These are phyloP conservation scores for Davidsoniella eucalypti DNA, from an alignment of 2,329 filamentous ascomycete genomes.

Conservation along the genomic window DNA sequence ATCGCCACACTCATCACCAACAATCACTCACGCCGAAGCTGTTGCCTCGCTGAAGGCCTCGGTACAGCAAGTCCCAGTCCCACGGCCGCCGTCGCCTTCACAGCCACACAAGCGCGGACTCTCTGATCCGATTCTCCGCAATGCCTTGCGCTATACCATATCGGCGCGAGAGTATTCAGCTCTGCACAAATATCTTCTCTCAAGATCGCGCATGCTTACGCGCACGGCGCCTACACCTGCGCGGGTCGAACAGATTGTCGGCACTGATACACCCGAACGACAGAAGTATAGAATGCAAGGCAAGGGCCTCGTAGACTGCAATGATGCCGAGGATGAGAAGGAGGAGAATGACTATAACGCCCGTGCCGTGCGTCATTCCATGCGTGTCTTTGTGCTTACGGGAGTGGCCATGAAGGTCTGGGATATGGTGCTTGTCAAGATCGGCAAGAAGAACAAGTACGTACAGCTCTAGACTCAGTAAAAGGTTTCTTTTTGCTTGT, in stretches of 20 bases:
- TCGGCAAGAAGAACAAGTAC: constrained; percentile 31
- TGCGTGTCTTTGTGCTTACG: constrained; percentile 26
- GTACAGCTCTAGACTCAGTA: constrained; percentile 16
- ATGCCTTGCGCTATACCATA: constrained; percentile 74
- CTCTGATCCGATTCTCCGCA: constrained; percentile 58
- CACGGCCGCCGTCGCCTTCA: constrained; percentile 1
- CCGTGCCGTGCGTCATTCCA: constrained; percentile 44
- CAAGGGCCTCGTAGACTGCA: constrained; percentile 17
- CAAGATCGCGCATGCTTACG: constrained; percentile 45
- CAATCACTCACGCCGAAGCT: constrained; percentile 2
- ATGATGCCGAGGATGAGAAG: constrained; percentile 19
- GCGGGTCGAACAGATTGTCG: constrained; percentile 28
- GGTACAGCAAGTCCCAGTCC: neutral
- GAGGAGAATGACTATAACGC: constrained; percentile 46
- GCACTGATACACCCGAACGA: neutral
- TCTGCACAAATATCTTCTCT: constrained; percentile 69
- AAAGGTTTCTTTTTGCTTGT: neutral
- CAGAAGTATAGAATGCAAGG: constrained; percentile 3
- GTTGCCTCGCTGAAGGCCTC: constrained; percentile 4
- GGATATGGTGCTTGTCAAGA: constrained; percentile 32
- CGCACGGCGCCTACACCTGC: constrained; percentile 38
- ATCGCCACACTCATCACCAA: constrained; percentile 2
- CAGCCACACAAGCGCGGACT: constrained; percentile 12
- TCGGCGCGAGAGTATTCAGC: constrained; percentile 71
- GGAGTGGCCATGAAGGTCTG: constrained; percentile 47